A percentile compares a stretch with the other conserved stretches of the same genome.
Conservation (phyloP, 208 protist genomes). For the Crithidia bombi region DNA sequence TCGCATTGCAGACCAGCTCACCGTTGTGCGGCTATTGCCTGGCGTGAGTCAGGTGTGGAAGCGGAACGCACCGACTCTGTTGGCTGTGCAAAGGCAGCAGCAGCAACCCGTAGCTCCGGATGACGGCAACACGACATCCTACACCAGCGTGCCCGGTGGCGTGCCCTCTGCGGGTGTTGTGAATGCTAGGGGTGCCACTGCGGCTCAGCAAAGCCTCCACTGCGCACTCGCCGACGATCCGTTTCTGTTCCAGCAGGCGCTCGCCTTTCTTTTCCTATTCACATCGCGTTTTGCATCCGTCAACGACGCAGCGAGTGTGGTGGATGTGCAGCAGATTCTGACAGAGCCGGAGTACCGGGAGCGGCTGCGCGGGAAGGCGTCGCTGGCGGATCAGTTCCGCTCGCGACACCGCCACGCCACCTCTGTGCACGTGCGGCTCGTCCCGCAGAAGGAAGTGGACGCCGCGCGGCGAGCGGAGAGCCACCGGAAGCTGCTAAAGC, state of each 20-base stretch:
- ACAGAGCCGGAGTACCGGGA: conserved; percentile 76
- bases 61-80: not conserved
- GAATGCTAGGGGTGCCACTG: not conserved
- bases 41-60: conserved; percentile 28
- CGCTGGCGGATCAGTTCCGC: conserved; percentile 79
- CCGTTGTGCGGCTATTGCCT: conserved; percentile 18
- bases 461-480: conserved; percentile 43
- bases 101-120: too few relatives aligned
- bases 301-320: conserved; percentile 56
- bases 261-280: conserved; percentile 78
- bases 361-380: conserved; percentile 57
- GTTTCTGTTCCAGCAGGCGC: conserved; percentile 87
- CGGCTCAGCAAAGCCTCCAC: conserved; percentile 15
- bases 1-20: conserved; percentile 24
- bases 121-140: too few relatives aligned
- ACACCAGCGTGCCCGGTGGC: not conserved
- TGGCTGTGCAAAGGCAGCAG: not conserved
- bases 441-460: conserved; percentile 59
- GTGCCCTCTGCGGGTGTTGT: not conserved
- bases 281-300: conserved; percentile 69
- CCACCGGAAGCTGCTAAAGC: conserved; percentile 73
- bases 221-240: conserved; percentile 74
- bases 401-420: conserved; percentile 71
- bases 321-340: conserved; percentile 79
- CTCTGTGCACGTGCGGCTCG: conserved; percentile 58